Conservation (phyloP, 176 grass and related monocot genomes). For the sorghum (Sorghum bicolor) region DNA sequence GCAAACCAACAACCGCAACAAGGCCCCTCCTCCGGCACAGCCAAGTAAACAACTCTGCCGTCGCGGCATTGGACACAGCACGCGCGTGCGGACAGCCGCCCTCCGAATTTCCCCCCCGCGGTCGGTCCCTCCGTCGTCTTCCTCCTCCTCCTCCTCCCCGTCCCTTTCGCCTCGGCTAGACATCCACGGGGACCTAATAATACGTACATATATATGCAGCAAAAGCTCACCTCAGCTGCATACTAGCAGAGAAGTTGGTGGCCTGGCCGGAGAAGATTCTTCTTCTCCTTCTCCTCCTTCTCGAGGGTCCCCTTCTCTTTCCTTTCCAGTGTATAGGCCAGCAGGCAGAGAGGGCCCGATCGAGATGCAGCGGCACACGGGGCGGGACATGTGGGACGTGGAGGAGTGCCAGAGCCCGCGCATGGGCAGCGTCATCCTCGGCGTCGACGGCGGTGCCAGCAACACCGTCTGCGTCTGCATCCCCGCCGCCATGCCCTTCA, state of each 20-base stretch:
- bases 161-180: slow-evolving; percentile 42
- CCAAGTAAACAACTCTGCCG: slow-evolving; percentile 36
- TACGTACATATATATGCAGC: slow-evolving; percentile 35
- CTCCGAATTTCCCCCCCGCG: background rate
- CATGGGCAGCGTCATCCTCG: slow-evolving; percentile 57
- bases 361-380: slow-evolving; percentile 48
- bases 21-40: background rate
- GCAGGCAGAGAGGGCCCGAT: background rate
- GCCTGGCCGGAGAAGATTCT: background rate
- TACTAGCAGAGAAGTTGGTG: slow-evolving; percentile 5
- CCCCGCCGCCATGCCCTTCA: slow-evolving; percentile 44
- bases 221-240: slow-evolving; percentile 23
- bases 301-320: background rate
- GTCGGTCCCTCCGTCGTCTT: slow-evolving; percentile 11
- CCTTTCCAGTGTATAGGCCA: background rate
- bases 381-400: slow-evolving; percentile 40
- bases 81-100: slow-evolving; percentile 48
- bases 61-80: slow-evolving; percentile 29
- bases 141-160: background rate
- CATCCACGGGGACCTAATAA: background rate
- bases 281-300: background rate
- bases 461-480: slow-evolving; percentile 83
- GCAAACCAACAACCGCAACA: background rate
- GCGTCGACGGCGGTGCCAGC: slow-evolving; percentile 67
- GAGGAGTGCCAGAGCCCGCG: slow-evolving; percentile 40